Conservation (phyloP, 2,329 filamentous ascomycete species). For the Mariannaea sp. region DNA sequence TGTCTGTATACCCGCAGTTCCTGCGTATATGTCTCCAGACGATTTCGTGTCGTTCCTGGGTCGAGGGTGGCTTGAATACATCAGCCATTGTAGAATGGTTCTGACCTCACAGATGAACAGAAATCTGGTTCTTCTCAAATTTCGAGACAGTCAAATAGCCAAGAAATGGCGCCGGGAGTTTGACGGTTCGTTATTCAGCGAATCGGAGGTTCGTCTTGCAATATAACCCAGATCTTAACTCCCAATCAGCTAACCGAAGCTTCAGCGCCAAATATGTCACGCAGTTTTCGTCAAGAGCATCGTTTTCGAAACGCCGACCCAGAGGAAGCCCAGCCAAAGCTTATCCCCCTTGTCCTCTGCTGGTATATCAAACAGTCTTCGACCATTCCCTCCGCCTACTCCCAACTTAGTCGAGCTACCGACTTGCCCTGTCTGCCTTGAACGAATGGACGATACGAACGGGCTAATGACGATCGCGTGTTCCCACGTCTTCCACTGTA, state of each 20-base stretch:
- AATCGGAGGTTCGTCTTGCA: constrained; percentile 71
- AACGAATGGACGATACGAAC: constrained; percentile 97
- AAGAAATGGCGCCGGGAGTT: constrained; percentile 82
- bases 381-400: constrained; percentile 69
- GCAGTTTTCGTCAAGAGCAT: constrained; percentile 94
- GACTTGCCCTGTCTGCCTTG: constrained; percentile 93
- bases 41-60: constrained; percentile 93
- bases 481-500: constrained; percentile 97
- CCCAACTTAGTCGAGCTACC: constrained; percentile 88
- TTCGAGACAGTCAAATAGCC: constrained; percentile 75
- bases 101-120: constrained; percentile 86
- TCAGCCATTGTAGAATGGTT: constrained; percentile 94
- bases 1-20: constrained; percentile 91
- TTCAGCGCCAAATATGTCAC: constrained; percentile 88
- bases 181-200: constrained; percentile 92
- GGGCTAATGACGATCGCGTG: constrained; percentile 94
- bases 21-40: constrained; percentile 87
- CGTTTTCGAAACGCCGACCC: constrained; percentile 72
- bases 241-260: constrained; percentile 22
- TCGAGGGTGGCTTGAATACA: constrained; percentile 80
- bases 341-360: constrained; percentile 61
- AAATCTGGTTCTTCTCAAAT: constrained; percentile 96
- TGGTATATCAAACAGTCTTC: constrained; percentile 52
- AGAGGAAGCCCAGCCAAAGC: constrained; percentile 54
- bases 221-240: not conserved